Percentiles rank a stretch among this genome's conserved stretches.
These are phyloP conservation scores for Encephalitozoon hellem DNA, from an alignment of 371 early-diverging fungal species.

Conservation along the genomic window DNA sequence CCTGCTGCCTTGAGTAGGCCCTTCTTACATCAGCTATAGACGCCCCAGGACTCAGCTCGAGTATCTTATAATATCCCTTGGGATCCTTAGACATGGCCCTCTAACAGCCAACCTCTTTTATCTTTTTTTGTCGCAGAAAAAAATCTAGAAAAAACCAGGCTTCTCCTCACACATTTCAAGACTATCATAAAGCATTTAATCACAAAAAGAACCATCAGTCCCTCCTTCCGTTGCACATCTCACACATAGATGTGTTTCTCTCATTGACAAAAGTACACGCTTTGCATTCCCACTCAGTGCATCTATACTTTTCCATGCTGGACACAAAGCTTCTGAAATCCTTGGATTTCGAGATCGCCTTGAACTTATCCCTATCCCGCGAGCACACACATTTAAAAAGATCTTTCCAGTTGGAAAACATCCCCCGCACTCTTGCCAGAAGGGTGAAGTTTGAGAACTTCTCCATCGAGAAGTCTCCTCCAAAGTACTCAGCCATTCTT, in stretches of 20 bases:
- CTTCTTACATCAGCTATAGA: constrained; percentile 46
- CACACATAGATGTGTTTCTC: constrained; percentile 66
- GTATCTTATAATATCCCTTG: constrained; percentile 54
- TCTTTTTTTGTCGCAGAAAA: not conserved
- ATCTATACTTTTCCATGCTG: constrained; percentile 44
- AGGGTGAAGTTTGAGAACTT: constrained; percentile 41
- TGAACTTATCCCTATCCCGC: not conserved
- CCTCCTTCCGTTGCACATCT: constrained; percentile 75
- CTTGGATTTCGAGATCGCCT: not conserved
- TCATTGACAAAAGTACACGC: constrained; percentile 81
- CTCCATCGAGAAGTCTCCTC: constrained; percentile 28
- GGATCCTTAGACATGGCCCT: constrained; percentile 29
- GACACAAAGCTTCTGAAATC: constrained; percentile 34
- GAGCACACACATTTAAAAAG: constrained; percentile 13
- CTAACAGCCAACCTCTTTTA: not conserved
- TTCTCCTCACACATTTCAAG: not conserved
- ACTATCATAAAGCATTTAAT: not conserved
- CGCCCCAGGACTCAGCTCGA: constrained; percentile 43
- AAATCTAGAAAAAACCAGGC: not conserved
- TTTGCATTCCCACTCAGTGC: constrained; percentile 67
- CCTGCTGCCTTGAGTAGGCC: constrained; percentile 41
- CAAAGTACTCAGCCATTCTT: constrained; percentile 44
- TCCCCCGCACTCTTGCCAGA: constrained; percentile 10
- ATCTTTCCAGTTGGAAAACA: not conserved
- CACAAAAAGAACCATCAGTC: not conserved